Base-by-base conservation (phyloP, 1,284 basidiomycete genomes). In the Ganoderma resinaceum region DNA sequence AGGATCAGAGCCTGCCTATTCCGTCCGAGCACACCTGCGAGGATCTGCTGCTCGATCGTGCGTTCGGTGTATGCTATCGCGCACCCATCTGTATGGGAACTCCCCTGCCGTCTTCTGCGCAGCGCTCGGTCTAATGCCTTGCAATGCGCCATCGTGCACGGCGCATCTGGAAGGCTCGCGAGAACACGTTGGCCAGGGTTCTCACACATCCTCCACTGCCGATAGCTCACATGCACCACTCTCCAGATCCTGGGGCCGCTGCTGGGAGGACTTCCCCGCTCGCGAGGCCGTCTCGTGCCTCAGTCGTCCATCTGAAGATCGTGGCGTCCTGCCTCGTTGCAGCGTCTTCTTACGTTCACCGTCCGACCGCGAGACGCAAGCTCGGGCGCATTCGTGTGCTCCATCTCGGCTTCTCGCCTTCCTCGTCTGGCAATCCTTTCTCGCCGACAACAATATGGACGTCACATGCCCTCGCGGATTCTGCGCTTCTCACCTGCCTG, bases 171-270 rank as follows among this genome's bases (percentile, higher is more conserved):
- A 59, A 59, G 64, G 26, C 61, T 60, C 66, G 66, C 63, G 42
- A 62, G 49, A 61, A 64, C 66, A 33, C 67, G 58, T 53, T 63
- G 66, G 66, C 61, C 59, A 55, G 62, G n/a, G 40, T 66, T 68
- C 67, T 52, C 70, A 66, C 70, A 66, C 66, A 18, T 52, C 31
- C 35, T n/a, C 40, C 58, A 35, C 31, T 63, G 66, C 62, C 64
- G 66, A 35, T 26, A 6, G 66, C 66, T 70, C 70, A 72, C 66
- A 68, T 72, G 70, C 61, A 60, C 67, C 61, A 70, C 66, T 57
- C 68, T 68, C 66, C 68, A 49, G 52, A 23, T n/a, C 60, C 16
- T 31, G 40, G 68, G n/a, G n/a, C n/a, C n/a, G n/a, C n/a, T n/a
- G n/a, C n/a, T n/a, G n/a, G 70, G 52, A 33, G 42, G 31, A 59